A percentile compares a stretch with the other conserved stretches of the same genome.
Evolutionary conservation across 2,329 filamentous ascomycete species (phyloP).

Genomic region (Fusarium pseudoanthophilum): DNA sequence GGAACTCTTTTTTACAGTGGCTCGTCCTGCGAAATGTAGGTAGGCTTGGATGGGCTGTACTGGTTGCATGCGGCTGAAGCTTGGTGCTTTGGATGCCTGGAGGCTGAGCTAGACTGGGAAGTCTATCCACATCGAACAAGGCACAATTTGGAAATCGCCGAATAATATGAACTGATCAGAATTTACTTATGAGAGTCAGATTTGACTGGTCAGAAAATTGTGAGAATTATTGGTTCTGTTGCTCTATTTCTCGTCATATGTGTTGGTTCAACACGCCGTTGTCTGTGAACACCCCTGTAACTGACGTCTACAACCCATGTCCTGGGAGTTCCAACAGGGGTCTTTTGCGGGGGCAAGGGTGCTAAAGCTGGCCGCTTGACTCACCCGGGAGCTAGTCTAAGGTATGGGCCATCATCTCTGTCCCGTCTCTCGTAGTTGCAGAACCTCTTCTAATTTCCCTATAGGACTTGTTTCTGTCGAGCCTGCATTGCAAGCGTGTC

Average conservation of each 20-base stretch:
- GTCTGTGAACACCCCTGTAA: conserved; percentile 3
- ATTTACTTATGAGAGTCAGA: not conserved
- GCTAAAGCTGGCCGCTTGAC: conserved; percentile 33
- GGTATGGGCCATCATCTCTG: not conserved
- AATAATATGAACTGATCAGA: not conserved
- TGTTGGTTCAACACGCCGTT: not conserved
- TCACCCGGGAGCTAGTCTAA: conserved; percentile 29
- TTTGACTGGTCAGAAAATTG: not conserved
- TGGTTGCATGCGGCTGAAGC: conserved; percentile 27
- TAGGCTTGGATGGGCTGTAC: not conserved
- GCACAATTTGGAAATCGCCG: not conserved
- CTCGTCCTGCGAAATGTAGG: not conserved
- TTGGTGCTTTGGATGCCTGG: conserved; percentile 28
- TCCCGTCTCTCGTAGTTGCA: not conserved
- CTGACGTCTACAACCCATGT: not conserved
- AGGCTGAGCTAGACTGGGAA: conserved; percentile 12
- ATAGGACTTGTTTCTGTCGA: not conserved
- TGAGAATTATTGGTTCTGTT: too few relatives aligned
- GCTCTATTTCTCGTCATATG: not conserved
- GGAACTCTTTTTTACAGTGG: not conserved
- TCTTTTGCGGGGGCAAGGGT: not conserved
- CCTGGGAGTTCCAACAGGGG: not conserved
- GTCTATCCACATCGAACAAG: conserved; percentile 2
- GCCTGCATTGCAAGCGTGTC: not conserved
- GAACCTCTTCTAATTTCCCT: not conserved